Conservation (phyloP, 176 grass and related monocot species). For the Aegilops umbellulata region DNA sequence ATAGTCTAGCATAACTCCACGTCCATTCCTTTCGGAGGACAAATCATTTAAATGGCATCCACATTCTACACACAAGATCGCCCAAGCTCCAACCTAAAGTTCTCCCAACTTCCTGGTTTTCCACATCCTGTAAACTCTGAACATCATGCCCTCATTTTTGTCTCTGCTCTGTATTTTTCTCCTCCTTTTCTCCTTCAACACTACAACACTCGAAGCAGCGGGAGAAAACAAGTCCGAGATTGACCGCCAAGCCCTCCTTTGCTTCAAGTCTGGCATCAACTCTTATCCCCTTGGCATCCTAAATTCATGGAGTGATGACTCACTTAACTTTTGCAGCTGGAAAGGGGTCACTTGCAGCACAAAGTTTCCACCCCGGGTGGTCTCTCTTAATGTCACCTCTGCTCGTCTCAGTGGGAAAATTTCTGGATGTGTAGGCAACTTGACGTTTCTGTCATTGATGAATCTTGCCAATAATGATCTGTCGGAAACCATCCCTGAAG, state of each 20-base stretch:
- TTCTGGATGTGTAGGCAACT: constrained; percentile 25
- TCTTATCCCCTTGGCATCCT: neutral
- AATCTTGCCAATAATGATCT: constrained; percentile 17
- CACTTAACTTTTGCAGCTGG: constrained; percentile 45
- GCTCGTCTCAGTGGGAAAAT: constrained; percentile 1
- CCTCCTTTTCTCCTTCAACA: neutral
- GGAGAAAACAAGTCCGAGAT: neutral
- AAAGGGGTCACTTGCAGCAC: constrained; percentile 27
- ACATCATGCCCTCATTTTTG: neutral
- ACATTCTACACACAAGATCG: neutral
- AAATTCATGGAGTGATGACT: constrained; percentile 1
- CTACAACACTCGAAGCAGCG: too few species aligned
- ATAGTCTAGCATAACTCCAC: neutral
- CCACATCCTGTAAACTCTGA: neutral
- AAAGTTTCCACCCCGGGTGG: neutral
- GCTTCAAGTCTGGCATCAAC: constrained; percentile 30
- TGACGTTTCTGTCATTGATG: constrained; percentile 30
- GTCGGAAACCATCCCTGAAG: constrained; percentile 2
- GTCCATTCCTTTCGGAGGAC: too few species aligned
- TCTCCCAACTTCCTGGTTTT: neutral
- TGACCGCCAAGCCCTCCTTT: constrained; percentile 25
- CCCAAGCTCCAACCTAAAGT: neutral
- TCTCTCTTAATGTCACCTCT: constrained; percentile 1
- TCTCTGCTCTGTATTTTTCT: neutral
- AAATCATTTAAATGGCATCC: neutral